Conservation (phyloP, 2,329 filamentous ascomycete species). For the Zelopaecilomyces penicillatus region DNA sequence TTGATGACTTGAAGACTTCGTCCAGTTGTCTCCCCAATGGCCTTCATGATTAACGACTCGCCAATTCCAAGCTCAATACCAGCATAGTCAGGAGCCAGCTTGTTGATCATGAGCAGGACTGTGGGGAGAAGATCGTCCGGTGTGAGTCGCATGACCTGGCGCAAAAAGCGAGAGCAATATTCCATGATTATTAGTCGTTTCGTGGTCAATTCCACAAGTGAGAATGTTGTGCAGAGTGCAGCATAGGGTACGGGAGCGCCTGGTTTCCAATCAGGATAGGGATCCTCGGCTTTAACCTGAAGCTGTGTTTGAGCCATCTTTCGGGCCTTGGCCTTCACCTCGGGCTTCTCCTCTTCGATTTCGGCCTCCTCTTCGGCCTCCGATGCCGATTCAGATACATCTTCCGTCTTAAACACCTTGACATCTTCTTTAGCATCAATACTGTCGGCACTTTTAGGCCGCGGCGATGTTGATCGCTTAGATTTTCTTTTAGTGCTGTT, state of each 20-base stretch:
- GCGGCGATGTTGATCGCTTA: constrained; percentile 11
- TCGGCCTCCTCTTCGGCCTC: constrained; percentile 42
- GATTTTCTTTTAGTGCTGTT: constrained; percentile 16
- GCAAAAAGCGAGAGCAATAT: constrained; percentile 82
- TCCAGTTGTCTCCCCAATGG: constrained; percentile 89
- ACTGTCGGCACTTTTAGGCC: constrained; percentile 17
- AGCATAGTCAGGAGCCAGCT: constrained; percentile 91
- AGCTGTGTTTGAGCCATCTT: constrained; percentile 74
- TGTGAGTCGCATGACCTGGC: constrained; percentile 87
- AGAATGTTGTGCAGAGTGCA: constrained; percentile 89
- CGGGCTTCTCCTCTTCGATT: constrained; percentile 57
- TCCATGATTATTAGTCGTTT: constrained; percentile 84
- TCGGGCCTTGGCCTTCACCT: constrained; percentile 63
- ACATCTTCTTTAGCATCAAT: constrained; percentile 14
- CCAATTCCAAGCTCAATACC: constrained; percentile 97
- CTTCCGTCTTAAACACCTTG: constrained; percentile 14
- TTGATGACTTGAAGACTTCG: constrained; percentile 85
- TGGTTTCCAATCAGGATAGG: constrained; percentile 91
- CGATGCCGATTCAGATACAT: constrained; percentile 22
- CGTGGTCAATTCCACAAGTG: constrained; percentile 86
- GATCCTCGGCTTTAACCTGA: constrained; percentile 60
- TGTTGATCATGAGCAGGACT: constrained; percentile 94
- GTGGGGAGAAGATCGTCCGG: constrained; percentile 82
- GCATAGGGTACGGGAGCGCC: constrained; percentile 89
- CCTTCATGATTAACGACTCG: constrained; percentile 97